Conservation (phyloP, 257 asterid species). For the Nicotiana noctiflora region DNA sequence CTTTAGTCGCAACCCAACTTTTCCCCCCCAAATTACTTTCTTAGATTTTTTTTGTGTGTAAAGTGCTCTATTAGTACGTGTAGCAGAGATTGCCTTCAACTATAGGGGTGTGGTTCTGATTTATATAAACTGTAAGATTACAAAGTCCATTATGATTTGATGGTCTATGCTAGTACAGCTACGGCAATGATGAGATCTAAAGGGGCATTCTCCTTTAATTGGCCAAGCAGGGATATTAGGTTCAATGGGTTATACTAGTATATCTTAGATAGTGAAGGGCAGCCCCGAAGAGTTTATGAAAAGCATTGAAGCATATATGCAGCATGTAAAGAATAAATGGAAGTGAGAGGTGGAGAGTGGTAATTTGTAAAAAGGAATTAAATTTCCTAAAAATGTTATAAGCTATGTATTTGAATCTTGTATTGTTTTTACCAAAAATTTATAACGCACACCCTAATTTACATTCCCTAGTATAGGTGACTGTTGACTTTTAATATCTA, state of each 20-base stretch:
- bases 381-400: not conserved
- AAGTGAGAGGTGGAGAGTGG: constrained; percentile 1
- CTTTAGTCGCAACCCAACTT: not conserved
- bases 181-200: not conserved
- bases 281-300: not conserved
- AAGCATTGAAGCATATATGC: not conserved
- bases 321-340: not conserved
- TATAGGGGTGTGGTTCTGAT: not conserved
- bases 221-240: not conserved
- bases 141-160: not conserved
- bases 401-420: not conserved
- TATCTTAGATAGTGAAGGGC: not conserved
- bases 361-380: not conserved
- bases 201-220: not conserved
- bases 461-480: not conserved
- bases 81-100: not conserved
- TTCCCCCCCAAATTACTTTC: not conserved
- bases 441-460: not conserved
- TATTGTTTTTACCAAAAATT: not conserved
- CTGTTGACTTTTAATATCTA: not conserved
- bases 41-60: not conserved
- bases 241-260: not conserved
- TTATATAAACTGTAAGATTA: not conserved
- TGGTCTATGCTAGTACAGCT: not conserved
- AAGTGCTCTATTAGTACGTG: not conserved